These are phyloP conservation scores for Penicillium occitanis DNA, from an alignment of 2,329 filamentous ascomycete genomes.

Conservation along the genomic window DNA sequence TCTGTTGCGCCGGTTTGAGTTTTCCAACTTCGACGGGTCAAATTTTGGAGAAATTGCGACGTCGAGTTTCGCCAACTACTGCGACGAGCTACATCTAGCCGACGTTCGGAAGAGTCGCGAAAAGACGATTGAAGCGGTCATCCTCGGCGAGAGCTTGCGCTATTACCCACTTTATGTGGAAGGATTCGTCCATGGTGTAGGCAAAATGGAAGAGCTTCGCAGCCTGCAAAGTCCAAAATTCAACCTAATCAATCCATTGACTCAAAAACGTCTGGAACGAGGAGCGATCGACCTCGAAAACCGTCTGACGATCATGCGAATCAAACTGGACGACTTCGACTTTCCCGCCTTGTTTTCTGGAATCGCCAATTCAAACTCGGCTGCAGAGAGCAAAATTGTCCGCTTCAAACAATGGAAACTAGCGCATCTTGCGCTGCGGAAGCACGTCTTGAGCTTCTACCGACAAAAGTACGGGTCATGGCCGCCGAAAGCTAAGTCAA, in stretches of 20 bases:
- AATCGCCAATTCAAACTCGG: slow-evolving; percentile 78
- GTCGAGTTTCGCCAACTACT: slow-evolving; percentile 57
- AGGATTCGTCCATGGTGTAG: slow-evolving; percentile 86
- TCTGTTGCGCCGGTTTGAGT: slow-evolving; percentile 58
- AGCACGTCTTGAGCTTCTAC: slow-evolving; percentile 70
- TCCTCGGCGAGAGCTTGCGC: slow-evolving; percentile 86
- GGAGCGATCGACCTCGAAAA: slow-evolving; percentile 76
- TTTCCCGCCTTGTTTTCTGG: slow-evolving; percentile 89
- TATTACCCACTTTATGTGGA: slow-evolving; percentile 82
- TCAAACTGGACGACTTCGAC: slow-evolving; percentile 80
- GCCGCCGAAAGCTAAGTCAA: slow-evolving; percentile 88
- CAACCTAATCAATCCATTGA: slow-evolving; percentile 66
- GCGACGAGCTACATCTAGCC: slow-evolving; percentile 72
- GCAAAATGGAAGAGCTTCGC: slow-evolving; percentile 74
- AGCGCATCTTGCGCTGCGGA: slow-evolving; percentile 71
- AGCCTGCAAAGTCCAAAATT: slow-evolving; percentile 69
- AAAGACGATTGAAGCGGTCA: slow-evolving; percentile 82
- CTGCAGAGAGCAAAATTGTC: slow-evolving; percentile 71
- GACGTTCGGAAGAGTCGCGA: slow-evolving; percentile 81
- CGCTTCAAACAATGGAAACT: slow-evolving; percentile 82
- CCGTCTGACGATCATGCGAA: slow-evolving; percentile 68
- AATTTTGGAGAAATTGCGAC: slow-evolving; percentile 63
- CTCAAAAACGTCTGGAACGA: slow-evolving; percentile 76
- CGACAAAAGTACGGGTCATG: slow-evolving; percentile 68
- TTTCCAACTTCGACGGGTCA: slow-evolving; percentile 62